Evolutionary conservation across 306 rosid genomes (phyloP), one percentile per base, ranked within the genome.

Genomic region (Sicyos edulis): DNA sequence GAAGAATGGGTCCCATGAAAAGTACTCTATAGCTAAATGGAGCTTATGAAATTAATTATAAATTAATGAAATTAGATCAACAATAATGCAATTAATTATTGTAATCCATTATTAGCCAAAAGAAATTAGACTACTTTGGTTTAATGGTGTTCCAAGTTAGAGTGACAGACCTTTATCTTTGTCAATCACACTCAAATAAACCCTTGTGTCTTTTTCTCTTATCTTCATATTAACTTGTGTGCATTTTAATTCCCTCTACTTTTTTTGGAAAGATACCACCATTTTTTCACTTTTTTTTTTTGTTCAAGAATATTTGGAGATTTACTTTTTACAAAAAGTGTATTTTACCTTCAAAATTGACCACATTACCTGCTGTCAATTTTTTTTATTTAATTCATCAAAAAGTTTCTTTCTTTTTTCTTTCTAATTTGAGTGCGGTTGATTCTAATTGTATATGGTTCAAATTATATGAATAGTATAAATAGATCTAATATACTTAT

Each of bases 171-270:
- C 70, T 10, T 63, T 62, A 40, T 42, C 1, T 19, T 64, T 42
- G 71, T 65, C 54, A 65, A 65, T 65, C 54, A 65, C 54, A 65
- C 54, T 65, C 71, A 19, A 65, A 42, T 10, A 20, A 63, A 17
- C 24, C 49, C 15, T 40, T 19, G 34, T 65, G 34, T 45, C 8
- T 65, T 65, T 42, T 9, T 11, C 20, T 65, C 14, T 13, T 65
- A 9, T 40, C 32, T 42, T 65, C 10, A 10, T 20, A 44, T 65
- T 44, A 65, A 65, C 71, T 65, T 65, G 34, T 65, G 71, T 44
- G 54, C 8, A 65, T 65, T 65, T 65, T 34, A 44, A 20, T 10
- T 65, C 29, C 54, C 21, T 53, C 47, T 5, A 2, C 20, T 16
- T 62, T 37, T 63, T n/a, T 57, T 21, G 4, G 32, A 26, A 62